Base-by-base conservation (phyloP, 495 filamentous ascomycete species). In the Bathelium albidoporum region DNA sequence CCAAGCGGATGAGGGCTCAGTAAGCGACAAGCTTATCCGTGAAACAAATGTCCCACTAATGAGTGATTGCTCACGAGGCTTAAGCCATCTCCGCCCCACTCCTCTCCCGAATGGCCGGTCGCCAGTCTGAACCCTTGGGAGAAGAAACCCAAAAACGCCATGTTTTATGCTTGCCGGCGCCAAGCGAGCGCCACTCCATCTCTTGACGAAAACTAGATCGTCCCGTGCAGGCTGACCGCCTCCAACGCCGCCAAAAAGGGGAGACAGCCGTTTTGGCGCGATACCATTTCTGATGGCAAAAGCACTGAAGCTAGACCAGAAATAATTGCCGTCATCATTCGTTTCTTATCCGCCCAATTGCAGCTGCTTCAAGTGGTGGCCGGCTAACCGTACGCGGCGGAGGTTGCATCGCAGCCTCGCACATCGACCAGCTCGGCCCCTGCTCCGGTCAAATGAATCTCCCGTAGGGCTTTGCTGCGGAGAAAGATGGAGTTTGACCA, bases 331-430 rank as follows among this genome's bases (percentile, higher is more conserved):
- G 11, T 49, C 43, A 49, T 9, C 43, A 49, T n/a, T 49, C 43
- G 12, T 55, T 11, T 24, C 49, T 55, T 55, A 55, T 55, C 49
- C 1, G 24, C n/a, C 49, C 49, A 55, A 55, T 55, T 5, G 14
- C 34, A 5, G 14, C 5, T 5, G 34, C 34, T 14, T 24, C 26
- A 20, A 20, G 5, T 28, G 9, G 26, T 55, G 49, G 49, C 24
- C 10, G 4, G 22, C 20, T n/a, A 2, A 29, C 49, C 24, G 16
- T 11, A 55, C 29, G 24, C 24, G 29, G 49, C 7, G 24, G 22
- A 55, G 26, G 49, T 55, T 55, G 49, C 49, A 55, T 55, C 49
- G 49, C 49, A 55, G 49, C 49, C 49, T 55, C 49, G 49, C 49
- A 55, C 10, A 20, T 16, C 12, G 2, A 26, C 4, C 7, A 9